Conservation (phyloP, 192 early-diverging fungal genomes). For the Rhizophagus prolifer region DNA sequence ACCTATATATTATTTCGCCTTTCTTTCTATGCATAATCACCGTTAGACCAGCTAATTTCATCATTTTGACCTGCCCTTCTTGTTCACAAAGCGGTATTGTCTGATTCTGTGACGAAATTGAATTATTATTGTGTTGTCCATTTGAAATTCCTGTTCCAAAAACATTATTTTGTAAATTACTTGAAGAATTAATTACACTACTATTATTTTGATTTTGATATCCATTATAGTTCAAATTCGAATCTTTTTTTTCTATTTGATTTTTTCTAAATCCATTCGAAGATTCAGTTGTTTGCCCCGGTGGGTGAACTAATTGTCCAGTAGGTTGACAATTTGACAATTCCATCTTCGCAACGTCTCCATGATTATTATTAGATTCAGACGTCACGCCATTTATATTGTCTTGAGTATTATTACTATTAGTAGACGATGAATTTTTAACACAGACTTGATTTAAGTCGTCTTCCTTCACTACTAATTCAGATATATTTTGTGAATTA, state of each 20-base stretch:
- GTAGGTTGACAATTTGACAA: not conserved
- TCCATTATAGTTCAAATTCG: not conserved
- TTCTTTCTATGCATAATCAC: constrained; percentile 43
- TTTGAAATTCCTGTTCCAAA: not conserved
- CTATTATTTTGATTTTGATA: not conserved
- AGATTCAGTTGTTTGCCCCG: not conserved
- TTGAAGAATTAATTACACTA: not conserved
- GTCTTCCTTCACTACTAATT: not conserved
- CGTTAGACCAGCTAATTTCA: constrained; percentile 41
- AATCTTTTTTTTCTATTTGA: not conserved
- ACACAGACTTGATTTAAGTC: not conserved
- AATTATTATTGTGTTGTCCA: not conserved
- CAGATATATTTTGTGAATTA: not conserved
- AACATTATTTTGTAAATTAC: not conserved
- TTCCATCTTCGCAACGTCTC: not conserved
- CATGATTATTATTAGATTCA: not conserved
- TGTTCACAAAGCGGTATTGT: not conserved
- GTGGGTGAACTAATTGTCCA: too few species aligned
- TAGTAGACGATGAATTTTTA: not conserved
- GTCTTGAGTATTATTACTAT: not conserved
- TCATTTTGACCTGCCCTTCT: not conserved
- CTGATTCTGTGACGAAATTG: not conserved
- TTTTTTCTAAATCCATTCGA: not conserved
- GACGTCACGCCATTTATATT: not conserved
- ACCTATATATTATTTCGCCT: constrained; percentile 55